Percentiles rank a stretch among this genome's conserved stretches.
Conservation (phyloP, 106 monocot species). For the Platanthera guangdongensis region DNA sequence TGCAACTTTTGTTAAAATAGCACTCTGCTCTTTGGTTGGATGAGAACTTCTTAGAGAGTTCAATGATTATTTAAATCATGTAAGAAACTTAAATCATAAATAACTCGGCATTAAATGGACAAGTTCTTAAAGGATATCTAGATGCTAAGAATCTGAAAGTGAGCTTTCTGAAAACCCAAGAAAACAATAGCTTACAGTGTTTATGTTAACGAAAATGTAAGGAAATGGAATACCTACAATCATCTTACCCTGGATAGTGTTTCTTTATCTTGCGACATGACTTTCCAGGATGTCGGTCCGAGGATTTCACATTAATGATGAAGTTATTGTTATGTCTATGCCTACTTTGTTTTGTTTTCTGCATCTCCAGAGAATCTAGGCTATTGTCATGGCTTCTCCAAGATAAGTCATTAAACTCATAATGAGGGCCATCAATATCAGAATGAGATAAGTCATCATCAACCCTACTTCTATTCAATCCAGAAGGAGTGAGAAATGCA, state of each 20-base stretch:
- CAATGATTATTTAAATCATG: not conserved
- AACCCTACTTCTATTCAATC: constrained; percentile 35
- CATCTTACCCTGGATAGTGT: constrained; percentile 31
- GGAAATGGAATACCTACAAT: not conserved
- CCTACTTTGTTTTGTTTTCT: constrained; percentile 39
- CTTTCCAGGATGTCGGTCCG: constrained; percentile 49
- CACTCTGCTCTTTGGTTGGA: not conserved
- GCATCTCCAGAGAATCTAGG: constrained; percentile 41
- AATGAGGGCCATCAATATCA: constrained; percentile 25
- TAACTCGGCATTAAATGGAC: not conserved
- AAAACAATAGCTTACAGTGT: not conserved
- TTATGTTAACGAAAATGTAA: not conserved
- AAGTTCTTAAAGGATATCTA: not conserved
- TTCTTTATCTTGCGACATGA: constrained; percentile 74
- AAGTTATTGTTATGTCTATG: constrained; percentile 39
- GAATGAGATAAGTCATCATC: constrained; percentile 60
- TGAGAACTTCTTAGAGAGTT: not conserved
- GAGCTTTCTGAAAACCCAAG: not conserved
- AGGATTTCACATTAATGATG: constrained; percentile 24
- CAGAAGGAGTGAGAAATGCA: constrained; percentile 25
- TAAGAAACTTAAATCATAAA: not conserved
- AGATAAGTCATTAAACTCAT: constrained; percentile 41
- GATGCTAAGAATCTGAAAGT: not conserved
- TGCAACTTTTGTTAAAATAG: not conserved
- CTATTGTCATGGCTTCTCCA: constrained; percentile 55